These are phyloP conservation scores for Lactarius hatsudake DNA, from an alignment of 768 basidiomycete genomes.

Conservation along the genomic window DNA sequence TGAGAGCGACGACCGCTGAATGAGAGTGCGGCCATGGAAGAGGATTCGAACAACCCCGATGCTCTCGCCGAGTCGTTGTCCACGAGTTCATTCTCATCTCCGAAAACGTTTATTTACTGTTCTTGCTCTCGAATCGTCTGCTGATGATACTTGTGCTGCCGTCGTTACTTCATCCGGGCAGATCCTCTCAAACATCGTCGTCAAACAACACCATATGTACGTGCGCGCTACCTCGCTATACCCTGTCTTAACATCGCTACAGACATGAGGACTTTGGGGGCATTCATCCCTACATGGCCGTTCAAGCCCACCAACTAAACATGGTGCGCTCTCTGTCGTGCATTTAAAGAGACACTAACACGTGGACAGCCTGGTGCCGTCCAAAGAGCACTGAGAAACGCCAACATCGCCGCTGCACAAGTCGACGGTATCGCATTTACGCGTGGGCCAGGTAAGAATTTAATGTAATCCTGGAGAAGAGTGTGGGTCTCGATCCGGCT, in stretches of 20 bases:
- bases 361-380: conserved; percentile 67
- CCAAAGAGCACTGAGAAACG: conserved; percentile 60
- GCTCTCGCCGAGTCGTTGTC: neutral
- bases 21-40: neutral
- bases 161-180: conserved; percentile 68
- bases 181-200: conserved; percentile 81
- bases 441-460: conserved; percentile 67
- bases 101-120: conserved; percentile 49
- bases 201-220: conserved; percentile 72
- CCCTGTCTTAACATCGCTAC: neutral
- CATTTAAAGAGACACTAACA: conserved; percentile 1
- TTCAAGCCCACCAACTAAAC: conserved; percentile 73
- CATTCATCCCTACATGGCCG: conserved; percentile 76
- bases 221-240: neutral
- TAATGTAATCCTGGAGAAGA: too few relatives aligned
- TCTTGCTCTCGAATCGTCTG: conserved; percentile 80
- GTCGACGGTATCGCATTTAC: conserved; percentile 91
- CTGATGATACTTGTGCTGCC: conserved; percentile 92
- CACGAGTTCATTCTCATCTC: neutral
- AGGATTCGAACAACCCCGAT: neutral
- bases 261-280: conserved; percentile 66
- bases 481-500: neutral
- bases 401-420: conserved; percentile 53
- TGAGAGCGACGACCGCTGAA: neutral
- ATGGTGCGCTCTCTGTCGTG: conserved; percentile 47